These are phyloP conservation scores for Rhodotorula sp. DNA, from an alignment of 1,284 basidiomycete species.

Conservation along the genomic window DNA sequence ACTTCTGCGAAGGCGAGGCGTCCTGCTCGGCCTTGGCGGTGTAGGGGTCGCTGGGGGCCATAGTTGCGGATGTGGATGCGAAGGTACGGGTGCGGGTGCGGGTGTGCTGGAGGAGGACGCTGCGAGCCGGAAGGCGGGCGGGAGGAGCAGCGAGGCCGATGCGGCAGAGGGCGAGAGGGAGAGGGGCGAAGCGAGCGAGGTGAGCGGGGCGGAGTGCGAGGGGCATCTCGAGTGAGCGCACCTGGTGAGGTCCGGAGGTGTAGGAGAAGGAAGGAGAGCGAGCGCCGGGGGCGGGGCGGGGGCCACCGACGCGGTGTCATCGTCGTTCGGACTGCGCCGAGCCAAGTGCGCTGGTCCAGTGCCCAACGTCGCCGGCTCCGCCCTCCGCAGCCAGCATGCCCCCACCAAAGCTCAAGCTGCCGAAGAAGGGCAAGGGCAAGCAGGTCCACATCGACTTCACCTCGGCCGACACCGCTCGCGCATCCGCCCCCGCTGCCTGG, in stretches of 20 bases:
- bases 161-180: background rate
- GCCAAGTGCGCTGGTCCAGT: no score
- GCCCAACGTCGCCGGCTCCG: no score
- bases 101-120: background rate
- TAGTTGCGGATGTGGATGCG: background rate
- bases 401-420: slow-evolving; percentile 20
- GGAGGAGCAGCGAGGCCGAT: background rate
- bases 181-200: background rate
- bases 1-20: slow-evolving; percentile 36
- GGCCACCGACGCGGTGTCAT: no score
- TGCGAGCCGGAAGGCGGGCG: background rate
- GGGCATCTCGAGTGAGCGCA: background rate
- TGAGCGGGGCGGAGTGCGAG: background rate
- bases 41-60: slow-evolving; percentile 39
- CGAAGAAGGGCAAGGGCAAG: slow-evolving; percentile 31
- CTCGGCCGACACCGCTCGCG: slow-evolving; percentile 24
- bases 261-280: background rate
- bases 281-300: no score
- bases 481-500: slow-evolving; percentile 11
- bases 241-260: background rate
- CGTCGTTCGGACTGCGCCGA: no score
- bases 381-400: no score
- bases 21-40: slow-evolving; percentile 36
- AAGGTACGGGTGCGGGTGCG: background rate
- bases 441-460: slow-evolving; percentile 28